Percentiles rank a stretch among this genome's conserved stretches.
Conservation (phyloP, 1,139 yeast species). For the Yamadazyma mexicana region DNA sequence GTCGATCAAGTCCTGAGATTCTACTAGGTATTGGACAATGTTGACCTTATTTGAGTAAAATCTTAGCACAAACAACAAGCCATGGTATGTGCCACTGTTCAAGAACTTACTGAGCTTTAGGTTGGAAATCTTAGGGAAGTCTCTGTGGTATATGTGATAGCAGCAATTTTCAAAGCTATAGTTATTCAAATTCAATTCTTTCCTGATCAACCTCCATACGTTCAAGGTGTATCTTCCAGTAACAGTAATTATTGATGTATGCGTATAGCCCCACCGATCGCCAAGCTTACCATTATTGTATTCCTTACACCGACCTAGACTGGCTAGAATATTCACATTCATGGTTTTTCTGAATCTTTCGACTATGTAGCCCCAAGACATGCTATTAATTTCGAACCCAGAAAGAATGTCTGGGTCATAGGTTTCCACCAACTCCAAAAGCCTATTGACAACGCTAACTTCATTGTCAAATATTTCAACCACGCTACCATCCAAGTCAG, state of each 20-base stretch:
- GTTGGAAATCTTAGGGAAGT: constrained; percentile 63
- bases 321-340: constrained; percentile 52
- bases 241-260: constrained; percentile 66
- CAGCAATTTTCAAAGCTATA: constrained; percentile 80
- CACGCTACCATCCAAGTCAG: constrained; percentile 11
- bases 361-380: constrained; percentile 88
- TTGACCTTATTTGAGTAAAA: constrained; percentile 56
- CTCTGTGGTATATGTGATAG: constrained; percentile 61
- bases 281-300: constrained; percentile 55
- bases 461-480: constrained; percentile 50
- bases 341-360: constrained; percentile 55
- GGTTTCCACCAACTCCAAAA: constrained; percentile 55
- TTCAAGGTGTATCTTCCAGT: constrained; percentile 83
- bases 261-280: constrained; percentile 82
- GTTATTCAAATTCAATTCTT: constrained; percentile 60
- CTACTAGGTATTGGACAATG: constrained; percentile 50
- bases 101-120: constrained; percentile 56
- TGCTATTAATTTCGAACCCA: constrained; percentile 79
- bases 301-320: constrained; percentile 43
- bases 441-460: constrained; percentile 50
- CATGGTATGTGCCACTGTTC: constrained; percentile 21
- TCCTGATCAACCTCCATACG: constrained; percentile 75
- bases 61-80: constrained; percentile 38
- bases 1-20: constrained; percentile 64
- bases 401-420: constrained; percentile 86